Conservation (phyloP, 257 asterid genomes). For the Leonotis leonurus region DNA sequence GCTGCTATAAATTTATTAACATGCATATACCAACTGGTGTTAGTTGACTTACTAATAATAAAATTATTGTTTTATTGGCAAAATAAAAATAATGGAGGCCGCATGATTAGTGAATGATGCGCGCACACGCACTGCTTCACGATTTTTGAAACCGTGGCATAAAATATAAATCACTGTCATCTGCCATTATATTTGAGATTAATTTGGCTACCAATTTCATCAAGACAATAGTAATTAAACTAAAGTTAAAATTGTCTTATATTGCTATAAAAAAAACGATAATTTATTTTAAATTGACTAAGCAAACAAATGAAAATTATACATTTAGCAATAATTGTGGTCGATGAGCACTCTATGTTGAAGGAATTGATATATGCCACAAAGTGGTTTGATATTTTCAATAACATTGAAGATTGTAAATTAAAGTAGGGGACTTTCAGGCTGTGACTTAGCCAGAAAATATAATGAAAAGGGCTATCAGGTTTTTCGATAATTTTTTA, state of each 20-base stretch:
- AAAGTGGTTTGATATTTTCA: neutral
- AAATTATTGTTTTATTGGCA: neutral
- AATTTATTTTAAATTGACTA: no score
- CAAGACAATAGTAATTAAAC: neutral
- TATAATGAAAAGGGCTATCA: no score
- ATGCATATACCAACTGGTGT: neutral
- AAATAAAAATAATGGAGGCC: neutral
- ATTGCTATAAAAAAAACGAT: no score
- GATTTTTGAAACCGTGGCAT: neutral
- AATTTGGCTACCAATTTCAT: neutral
- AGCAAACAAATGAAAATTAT: no score
- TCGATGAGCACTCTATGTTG: no score
- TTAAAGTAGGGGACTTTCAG: no score
- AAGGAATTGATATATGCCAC: neutral
- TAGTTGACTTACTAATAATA: neutral
- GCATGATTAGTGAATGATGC: neutral
- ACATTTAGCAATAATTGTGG: neutral
- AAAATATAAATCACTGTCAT: neutral
- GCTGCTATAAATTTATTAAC: no score
- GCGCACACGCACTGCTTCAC: neutral
- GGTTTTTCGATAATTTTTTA: no score
- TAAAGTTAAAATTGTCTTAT: no score
- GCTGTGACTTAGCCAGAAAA: no score
- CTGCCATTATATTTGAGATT: neutral
- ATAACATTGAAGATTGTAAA: slow-evolving; percentile 3